A percentile compares a stretch with the other conserved stretches of the same genome.
Conservation (phyloP, 73 alveolate genomes). For the Paramecium primaurelia region DNA sequence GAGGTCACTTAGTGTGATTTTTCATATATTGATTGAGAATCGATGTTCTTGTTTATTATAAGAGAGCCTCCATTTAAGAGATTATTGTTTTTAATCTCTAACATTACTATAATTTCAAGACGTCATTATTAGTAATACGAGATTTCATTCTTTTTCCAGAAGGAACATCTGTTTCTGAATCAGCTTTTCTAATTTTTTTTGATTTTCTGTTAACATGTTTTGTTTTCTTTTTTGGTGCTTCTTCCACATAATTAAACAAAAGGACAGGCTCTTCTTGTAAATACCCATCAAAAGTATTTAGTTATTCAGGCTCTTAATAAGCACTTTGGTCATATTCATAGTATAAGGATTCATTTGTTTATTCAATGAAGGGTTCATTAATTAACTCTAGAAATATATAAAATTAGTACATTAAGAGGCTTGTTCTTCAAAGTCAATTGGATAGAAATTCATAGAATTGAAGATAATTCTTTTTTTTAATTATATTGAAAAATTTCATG, state of each 20-base stretch:
- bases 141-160: neutral
- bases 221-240: constrained; percentile 34
- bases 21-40: neutral
- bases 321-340: constrained; percentile 14
- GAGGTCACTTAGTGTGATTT: neutral
- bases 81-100: constrained; percentile 5
- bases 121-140: neutral
- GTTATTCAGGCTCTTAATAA: neutral
- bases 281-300: constrained; percentile 31
- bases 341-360: neutral
- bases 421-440: constrained; percentile 1
- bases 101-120: neutral
- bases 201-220: neutral
- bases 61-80: constrained; percentile 6
- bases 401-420: neutral
- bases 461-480: neutral
- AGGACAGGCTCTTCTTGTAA: constrained; percentile 25
- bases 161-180: constrained; percentile 12
- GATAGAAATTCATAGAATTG: neutral
- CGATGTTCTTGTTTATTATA: neutral
- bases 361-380: neutral
- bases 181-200: neutral
- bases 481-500: constrained; percentile 16
- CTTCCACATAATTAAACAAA: constrained; percentile 1
- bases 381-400: neutral